Percentiles rank a stretch among this genome's conserved stretches.
phyloP scores from a whole-genome alignment of 805 yeast genomes.

The Nematodospora valgi region DNA sequence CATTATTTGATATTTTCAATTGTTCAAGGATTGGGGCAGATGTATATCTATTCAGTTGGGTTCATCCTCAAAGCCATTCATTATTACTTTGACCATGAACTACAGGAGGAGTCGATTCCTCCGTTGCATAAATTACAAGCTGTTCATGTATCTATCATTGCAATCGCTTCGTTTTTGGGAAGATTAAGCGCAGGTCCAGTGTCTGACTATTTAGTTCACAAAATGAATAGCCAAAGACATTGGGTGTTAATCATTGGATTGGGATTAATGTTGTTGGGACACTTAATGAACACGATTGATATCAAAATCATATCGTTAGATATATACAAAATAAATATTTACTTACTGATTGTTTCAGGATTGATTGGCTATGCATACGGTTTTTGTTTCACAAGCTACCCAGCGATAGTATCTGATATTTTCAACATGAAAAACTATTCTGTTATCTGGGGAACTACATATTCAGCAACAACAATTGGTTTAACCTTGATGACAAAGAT shows the following conservation, averaged over 20 bases:
- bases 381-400: slow-evolving; percentile 30
- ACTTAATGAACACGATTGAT: slow-evolving; percentile 17
- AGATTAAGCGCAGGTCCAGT: slow-evolving; percentile 30
- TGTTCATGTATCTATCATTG: slow-evolving; percentile 31
- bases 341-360: slow-evolving; percentile 22
- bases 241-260: slow-evolving; percentile 30
- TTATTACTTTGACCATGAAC: slow-evolving; percentile 13
- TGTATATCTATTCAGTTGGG: slow-evolving; percentile 35
- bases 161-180: slow-evolving; percentile 28
- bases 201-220: slow-evolving; percentile 25
- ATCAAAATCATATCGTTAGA: slow-evolving; percentile 11
- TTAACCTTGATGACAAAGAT: slow-evolving; percentile 28
- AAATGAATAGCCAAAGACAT: slow-evolving; percentile 24
- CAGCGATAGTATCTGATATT: slow-evolving; percentile 31
- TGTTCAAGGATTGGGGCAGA: slow-evolving; percentile 36
- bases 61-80: slow-evolving; percentile 27
- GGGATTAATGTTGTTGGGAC: slow-evolving; percentile 28
- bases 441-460: slow-evolving; percentile 32
- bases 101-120: slow-evolving; percentile 7
- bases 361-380: slow-evolving; percentile 34
- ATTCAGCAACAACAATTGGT: slow-evolving; percentile 30
- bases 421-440: slow-evolving; percentile 31
- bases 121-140: slow-evolving; percentile 25
- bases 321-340: slow-evolving; percentile 15
- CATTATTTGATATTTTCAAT: slow-evolving; percentile 29